A percentile compares a stretch with the other conserved stretches of the same genome.
These are phyloP conservation scores for Lactarius psammicola DNA, from an alignment of 768 basidiomycete species.

Conservation along the genomic window DNA sequence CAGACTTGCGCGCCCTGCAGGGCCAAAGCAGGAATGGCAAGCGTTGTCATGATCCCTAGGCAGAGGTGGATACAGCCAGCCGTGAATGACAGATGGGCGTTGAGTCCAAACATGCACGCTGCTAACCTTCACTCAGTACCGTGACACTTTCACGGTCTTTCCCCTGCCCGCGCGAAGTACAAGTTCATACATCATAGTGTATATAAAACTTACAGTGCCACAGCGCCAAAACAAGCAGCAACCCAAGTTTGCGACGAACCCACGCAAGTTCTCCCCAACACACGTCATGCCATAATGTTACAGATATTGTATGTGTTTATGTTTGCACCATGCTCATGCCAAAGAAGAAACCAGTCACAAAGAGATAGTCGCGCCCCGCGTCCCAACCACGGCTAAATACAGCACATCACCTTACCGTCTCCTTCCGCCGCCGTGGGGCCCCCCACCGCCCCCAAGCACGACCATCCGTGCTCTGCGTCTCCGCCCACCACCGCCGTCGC, in stretches of 20 bases:
- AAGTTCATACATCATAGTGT: too few species aligned
- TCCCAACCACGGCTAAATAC: not conserved
- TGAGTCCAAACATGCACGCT: too few species aligned
- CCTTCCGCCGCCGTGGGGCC: conserved; percentile 53
- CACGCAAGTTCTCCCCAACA: not conserved
- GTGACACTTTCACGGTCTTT: too few species aligned
- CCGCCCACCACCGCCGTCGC: conserved; percentile 45
- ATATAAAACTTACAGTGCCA: too few species aligned
- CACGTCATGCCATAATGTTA: conserved; percentile 2
- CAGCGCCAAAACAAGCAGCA: not conserved
- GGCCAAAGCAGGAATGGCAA: too few species aligned
- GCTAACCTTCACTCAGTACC: too few species aligned
- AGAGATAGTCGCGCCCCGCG: not conserved
- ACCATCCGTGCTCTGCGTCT: conserved; percentile 64
- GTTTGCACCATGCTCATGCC: not conserved
- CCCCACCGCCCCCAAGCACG: conserved; percentile 69
- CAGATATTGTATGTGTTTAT: not conserved
- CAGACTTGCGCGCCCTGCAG: too few species aligned
- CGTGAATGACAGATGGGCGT: too few species aligned
- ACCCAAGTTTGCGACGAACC: not conserved
- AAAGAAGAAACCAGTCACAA: not conserved
- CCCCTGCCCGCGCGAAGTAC: too few species aligned
- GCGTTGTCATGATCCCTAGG: too few species aligned
- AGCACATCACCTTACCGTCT: conserved; percentile 31
- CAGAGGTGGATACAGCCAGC: too few species aligned